Conservation (phyloP, 306 rosid genomes). For the Trichosanthes truncata region DNA sequence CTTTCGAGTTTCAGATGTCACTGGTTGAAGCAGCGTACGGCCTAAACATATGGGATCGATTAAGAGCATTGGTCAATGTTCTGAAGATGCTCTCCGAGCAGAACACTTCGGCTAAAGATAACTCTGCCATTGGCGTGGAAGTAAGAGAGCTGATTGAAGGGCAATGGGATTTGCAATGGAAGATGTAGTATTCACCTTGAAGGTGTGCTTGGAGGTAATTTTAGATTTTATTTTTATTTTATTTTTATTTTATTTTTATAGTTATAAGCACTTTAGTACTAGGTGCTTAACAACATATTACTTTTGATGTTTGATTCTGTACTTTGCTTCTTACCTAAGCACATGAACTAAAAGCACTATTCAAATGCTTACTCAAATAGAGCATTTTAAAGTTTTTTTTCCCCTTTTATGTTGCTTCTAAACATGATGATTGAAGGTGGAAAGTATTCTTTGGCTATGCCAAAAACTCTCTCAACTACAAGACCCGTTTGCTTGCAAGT, state of each 20-base stretch:
- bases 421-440: too few species aligned
- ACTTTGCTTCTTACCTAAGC: too few species aligned
- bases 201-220: neutral
- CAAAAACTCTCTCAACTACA: too few species aligned
- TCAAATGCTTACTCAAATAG: too few species aligned
- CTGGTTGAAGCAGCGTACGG: conserved; percentile 79
- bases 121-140: neutral
- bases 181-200: neutral
- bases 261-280: neutral
- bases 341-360: too few species aligned
- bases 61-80: conserved; percentile 70
- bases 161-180: neutral
- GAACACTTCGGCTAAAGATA: conserved; percentile 25
- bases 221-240: neutral
- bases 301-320: neutral
- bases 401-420: too few species aligned
- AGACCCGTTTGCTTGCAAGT: too few species aligned
- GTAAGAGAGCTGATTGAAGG: neutral
- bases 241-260: too few species aligned
- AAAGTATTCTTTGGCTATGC: too few species aligned
- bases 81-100: conserved; percentile 58
- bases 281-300: neutral
- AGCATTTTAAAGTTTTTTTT: too few species aligned
- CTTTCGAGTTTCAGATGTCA: conserved; percentile 75
- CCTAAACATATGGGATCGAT: conserved; percentile 76